These are phyloP conservation scores for Davidsoniella eucalypti DNA, from an alignment of 2,329 filamentous ascomycete species.

Conservation along the genomic window DNA sequence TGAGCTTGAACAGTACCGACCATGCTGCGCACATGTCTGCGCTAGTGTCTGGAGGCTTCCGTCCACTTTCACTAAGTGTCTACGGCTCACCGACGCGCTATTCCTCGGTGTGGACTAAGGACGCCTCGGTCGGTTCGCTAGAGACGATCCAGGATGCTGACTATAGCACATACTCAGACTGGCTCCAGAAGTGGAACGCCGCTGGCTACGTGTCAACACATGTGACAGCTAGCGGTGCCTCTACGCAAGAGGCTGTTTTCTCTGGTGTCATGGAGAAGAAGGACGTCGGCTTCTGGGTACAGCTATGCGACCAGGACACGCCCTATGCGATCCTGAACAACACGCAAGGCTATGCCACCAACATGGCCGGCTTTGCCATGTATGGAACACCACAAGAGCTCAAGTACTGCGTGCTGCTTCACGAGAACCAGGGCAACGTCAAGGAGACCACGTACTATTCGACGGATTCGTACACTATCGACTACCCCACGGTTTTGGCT, in stretches of 20 bases:
- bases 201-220: slow-evolving; percentile 13
- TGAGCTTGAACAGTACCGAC: slow-evolving; percentile 1
- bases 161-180: slow-evolving; percentile 9
- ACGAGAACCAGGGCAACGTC: slow-evolving; percentile 12
- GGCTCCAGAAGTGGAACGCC: slow-evolving; percentile 11
- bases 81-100: slow-evolving; percentile 11
- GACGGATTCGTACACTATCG: not conserved
- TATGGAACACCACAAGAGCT: slow-evolving; percentile 11
- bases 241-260: slow-evolving; percentile 9
- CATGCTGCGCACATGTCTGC: not conserved
- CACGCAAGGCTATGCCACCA: not conserved
- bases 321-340: slow-evolving; percentile 6
- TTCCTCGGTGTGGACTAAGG: slow-evolving; percentile 13
- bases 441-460: slow-evolving; percentile 10
- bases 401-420: slow-evolving; percentile 11
- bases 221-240: slow-evolving; percentile 12
- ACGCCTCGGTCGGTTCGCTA: not conserved
- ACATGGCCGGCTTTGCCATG: slow-evolving; percentile 11
- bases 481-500: slow-evolving; percentile 7
- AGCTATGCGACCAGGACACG: slow-evolving; percentile 8
- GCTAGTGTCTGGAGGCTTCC: slow-evolving; percentile 11
- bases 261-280: slow-evolving; percentile 14
- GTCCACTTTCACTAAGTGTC: slow-evolving; percentile 13
- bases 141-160: slow-evolving; percentile 11
- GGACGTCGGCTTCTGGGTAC: slow-evolving; percentile 9